Conservation (phyloP, 495 filamentous ascomycete species). For the Aspergillus heteromorphus region DNA sequence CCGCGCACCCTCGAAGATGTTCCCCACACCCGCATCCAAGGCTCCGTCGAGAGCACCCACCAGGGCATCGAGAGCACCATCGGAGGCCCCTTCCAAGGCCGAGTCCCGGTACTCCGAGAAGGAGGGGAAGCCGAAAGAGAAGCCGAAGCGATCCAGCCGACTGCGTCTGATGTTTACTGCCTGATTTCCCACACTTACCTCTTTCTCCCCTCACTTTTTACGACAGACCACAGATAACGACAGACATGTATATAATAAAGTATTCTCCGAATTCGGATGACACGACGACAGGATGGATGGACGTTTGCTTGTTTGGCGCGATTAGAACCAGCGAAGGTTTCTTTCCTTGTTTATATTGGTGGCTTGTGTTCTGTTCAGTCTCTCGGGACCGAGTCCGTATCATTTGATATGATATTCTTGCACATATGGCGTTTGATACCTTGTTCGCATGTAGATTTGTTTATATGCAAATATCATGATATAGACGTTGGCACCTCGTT, state of each 20-base stretch:
- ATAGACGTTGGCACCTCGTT: too few species aligned
- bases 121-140: conserved; percentile 33
- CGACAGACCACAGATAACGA: background rate
- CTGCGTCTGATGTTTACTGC: conserved; percentile 42
- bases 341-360: background rate
- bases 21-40: conserved; percentile 16
- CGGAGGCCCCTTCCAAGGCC: conserved; percentile 17
- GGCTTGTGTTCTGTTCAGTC: background rate
- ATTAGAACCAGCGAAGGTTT: background rate
- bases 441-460: background rate
- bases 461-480: too few species aligned
- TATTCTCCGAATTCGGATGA: background rate
- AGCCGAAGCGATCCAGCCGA: conserved; percentile 37
- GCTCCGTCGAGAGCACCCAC: conserved; percentile 18
- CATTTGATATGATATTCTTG: background rate
- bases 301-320: background rate
- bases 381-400: background rate
- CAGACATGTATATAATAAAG: conserved; percentile 1
- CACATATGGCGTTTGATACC: background rate
- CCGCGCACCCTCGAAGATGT: conserved; percentile 7
- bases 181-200: conserved; percentile 11
- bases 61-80: conserved; percentile 13
- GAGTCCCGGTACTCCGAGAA: conserved; percentile 25
- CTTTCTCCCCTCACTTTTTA: conserved; percentile 8
- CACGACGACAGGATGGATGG: background rate